Evolutionary conservation across 441 rosid genomes (phyloP).

Genomic region (Gossypium lobatum): DNA sequence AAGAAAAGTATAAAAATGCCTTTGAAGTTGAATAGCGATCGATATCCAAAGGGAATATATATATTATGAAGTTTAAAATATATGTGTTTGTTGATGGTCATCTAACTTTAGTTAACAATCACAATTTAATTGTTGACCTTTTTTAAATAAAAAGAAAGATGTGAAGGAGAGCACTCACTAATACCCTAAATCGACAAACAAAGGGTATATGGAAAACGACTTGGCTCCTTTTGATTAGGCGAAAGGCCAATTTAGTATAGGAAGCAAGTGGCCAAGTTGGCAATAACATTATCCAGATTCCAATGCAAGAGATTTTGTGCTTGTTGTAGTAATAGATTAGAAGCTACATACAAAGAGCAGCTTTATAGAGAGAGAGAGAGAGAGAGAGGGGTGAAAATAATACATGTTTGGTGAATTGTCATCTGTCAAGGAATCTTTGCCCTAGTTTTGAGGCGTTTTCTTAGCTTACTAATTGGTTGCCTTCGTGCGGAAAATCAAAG

Average conservation of each 20-base stretch:
- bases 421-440: constrained; percentile 11
- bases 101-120: not conserved
- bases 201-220: constrained; percentile 17
- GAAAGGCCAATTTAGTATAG: constrained; percentile 4
- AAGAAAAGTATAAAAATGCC: too few species aligned
- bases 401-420: constrained; percentile 4
- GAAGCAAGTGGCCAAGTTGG: constrained; percentile 40
- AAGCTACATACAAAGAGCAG: not conserved
- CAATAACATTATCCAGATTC: not conserved
- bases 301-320: not conserved
- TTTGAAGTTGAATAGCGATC: too few species aligned
- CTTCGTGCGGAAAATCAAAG: not conserved
- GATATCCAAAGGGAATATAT: too few species aligned
- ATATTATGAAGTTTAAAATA: too few species aligned
- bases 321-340: not conserved
- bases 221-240: constrained; percentile 6
- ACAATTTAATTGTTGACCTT: not conserved
- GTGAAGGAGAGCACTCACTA: constrained; percentile 19
- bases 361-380: not conserved
- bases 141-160: not conserved
- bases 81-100: not conserved
- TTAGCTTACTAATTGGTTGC: constrained; percentile 10
- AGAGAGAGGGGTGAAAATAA: not conserved
- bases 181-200: not conserved
- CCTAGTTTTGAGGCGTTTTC: not conserved